Evolutionary conservation across 305 asterid species (phyloP), one percentile per base, ranked within the genome.

Genomic region (Fraxinus paxiana): DNA sequence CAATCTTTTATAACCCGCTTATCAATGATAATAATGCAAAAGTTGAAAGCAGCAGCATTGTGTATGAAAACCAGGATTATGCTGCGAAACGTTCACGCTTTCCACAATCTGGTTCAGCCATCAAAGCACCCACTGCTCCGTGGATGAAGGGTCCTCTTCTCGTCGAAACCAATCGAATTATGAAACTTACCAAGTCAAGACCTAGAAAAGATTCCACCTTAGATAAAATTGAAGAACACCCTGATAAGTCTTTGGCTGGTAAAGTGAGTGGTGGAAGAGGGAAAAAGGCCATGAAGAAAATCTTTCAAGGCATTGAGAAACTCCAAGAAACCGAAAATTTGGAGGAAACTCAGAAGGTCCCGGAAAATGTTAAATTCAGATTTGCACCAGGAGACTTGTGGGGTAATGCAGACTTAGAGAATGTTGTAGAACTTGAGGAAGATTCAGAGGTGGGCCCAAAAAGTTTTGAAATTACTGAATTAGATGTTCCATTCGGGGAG

Each of bases 231-330:
- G 89, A 61, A 17, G 82, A 87, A 63, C 80, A 75, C 46, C 90
- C 88, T 15, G 91, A 79, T 37, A 59, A 43, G 79, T 91, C 76
- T 79, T 89, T 96, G 77, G 82, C 92, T 69, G 90, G 90, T 30
- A 96, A 90, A 87, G 92, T 89, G 41, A 91, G 98, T 34, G 93
- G 94, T 69, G 98, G 92, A 73, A 90, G 97, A 88, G 97, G 96
- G 37, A 92, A 83, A 84, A 83, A 81, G 67, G 97, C 94, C 63
- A 94, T 94, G 99, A 94, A 88, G 90, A 89, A 80, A 87, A 90
- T 96, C 78, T 89, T 87, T 43, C 84, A 83, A 85, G 90, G 98
- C 46, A 87, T 92, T 81, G 89, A 89, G 83, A 92, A 88, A 59
- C 95, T 94, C 37, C 84, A 84, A 38, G 90, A 87, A 67, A 65